A percentile compares a stretch with the other conserved stretches of the same genome.
Conservation (phyloP, 148 eudicot species). For the Silene conica region DNA sequence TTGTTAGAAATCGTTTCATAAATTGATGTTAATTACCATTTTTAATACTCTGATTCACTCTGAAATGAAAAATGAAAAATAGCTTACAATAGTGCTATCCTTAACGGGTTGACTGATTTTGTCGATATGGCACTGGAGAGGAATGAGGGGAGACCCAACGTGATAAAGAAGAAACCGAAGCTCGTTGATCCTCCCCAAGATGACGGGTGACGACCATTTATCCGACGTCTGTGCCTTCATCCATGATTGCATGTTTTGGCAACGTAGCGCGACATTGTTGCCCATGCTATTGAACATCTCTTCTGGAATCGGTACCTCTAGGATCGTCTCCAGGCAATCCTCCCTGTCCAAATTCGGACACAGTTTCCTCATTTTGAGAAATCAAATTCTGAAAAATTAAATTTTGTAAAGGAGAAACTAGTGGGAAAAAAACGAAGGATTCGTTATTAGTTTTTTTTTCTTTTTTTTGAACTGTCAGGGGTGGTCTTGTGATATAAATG, state of each 20-base stretch:
- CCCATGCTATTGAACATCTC: slow-evolving; percentile 85
- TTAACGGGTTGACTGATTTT: slow-evolving; percentile 53
- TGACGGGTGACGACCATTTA: slow-evolving; percentile 70
- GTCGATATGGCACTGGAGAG: slow-evolving; percentile 74
- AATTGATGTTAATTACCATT: too few relatives aligned
- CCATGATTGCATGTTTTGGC: slow-evolving; percentile 90
- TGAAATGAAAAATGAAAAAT: not conserved
- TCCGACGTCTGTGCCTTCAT: slow-evolving; percentile 87
- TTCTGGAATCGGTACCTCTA: slow-evolving; percentile 94
- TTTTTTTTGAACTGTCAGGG: too few relatives aligned
- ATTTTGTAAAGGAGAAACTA: not conserved
- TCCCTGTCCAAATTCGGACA: slow-evolving; percentile 87
- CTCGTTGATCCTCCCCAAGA: slow-evolving; percentile 74
- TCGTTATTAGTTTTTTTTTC: too few relatives aligned
- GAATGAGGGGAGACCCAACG: slow-evolving; percentile 84
- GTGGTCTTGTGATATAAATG: too few relatives aligned
- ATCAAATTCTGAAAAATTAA: too few relatives aligned
- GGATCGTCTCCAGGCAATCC: slow-evolving; percentile 78
- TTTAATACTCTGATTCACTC: too few relatives aligned
- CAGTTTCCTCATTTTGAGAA: slow-evolving; percentile 58
- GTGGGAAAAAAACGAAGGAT: not conserved
- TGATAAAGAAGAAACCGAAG: slow-evolving; percentile 72
- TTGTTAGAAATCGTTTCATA: too few relatives aligned
- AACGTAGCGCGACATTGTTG: slow-evolving; percentile 48
- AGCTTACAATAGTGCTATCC: slow-evolving; percentile 74